Percentiles rank a stretch among this genome's conserved stretches.
Conservation (phyloP, 495 filamentous ascomycete species). For the Clohesyomyces aquaticus region DNA sequence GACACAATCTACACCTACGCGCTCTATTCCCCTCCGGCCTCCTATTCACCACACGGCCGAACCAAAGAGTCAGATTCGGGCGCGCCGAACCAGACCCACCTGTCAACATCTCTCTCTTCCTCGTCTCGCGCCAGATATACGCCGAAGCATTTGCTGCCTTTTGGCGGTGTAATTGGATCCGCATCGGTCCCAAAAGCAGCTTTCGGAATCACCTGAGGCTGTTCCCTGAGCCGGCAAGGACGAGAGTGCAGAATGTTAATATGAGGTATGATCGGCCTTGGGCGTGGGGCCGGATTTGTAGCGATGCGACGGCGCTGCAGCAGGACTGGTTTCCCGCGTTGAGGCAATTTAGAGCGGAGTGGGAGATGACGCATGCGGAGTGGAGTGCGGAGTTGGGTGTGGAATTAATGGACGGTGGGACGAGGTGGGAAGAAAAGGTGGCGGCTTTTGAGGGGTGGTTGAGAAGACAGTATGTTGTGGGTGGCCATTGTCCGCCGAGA, state of each 20-base stretch:
- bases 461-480: neutral
- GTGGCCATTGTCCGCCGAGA: slow-evolving; percentile 2
- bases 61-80: too few relatives aligned
- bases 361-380: too few relatives aligned
- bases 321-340: neutral
- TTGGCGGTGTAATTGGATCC: slow-evolving; percentile 1
- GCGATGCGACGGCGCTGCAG: neutral
- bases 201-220: slow-evolving; percentile 1
- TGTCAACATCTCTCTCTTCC: slow-evolving; percentile 4
- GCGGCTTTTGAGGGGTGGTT: slow-evolving; percentile 6
- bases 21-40: slow-evolving; percentile 9
- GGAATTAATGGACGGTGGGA: too few relatives aligned
- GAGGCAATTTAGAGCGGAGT: slow-evolving; percentile 1
- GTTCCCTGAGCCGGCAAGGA: neutral
- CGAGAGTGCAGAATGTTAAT: neutral
- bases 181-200: neutral
- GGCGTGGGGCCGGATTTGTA: neutral
- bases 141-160: slow-evolving; percentile 18
- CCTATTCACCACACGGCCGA: too few relatives aligned
- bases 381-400: neutral
- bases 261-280: neutral
- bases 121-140: slow-evolving; percentile 26
- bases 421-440: neutral
- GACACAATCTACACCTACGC: slow-evolving; percentile 20
- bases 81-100: too few relatives aligned